Conservation (phyloP, 23 red algal species). For the Gracilaria domingensis region DNA sequence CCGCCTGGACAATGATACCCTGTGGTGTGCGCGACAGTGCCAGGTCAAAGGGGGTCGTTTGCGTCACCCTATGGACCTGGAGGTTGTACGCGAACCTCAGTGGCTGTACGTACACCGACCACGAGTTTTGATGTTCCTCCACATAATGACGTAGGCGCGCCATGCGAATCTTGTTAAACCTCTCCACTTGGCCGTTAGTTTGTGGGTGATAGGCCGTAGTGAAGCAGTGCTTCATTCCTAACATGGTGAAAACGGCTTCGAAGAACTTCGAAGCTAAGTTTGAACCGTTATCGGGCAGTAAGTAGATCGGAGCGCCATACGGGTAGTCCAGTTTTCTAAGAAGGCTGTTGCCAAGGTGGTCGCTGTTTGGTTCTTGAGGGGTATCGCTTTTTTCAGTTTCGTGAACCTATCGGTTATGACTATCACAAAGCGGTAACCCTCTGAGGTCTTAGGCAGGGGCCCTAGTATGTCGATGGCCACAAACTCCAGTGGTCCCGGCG, state of each 20-base stretch:
- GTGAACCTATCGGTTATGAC: conserved; percentile 16
- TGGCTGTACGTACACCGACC: too few species aligned
- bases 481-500: not conserved
- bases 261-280: conserved; percentile 4
- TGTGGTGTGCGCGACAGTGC: not conserved
- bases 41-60: not conserved
- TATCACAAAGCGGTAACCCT: not conserved
- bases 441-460: not conserved
- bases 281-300: not conserved
- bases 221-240: not conserved
- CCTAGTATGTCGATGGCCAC: not conserved
- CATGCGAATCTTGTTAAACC: not conserved
- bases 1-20: not conserved
- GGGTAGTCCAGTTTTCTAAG: not conserved
- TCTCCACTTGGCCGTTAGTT: not conserved
- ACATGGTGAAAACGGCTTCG: not conserved
- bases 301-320: not conserved
- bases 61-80: not conserved
- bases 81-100: not conserved
- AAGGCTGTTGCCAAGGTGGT: not conserved
- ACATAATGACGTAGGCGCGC: not conserved
- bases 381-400: not conserved
- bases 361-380: too few species aligned
- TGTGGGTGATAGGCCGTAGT: conserved; percentile 6
- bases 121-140: not conserved